Conservation (phyloP, 208 protist species). For the Acanthamoeba lenticulata region DNA sequence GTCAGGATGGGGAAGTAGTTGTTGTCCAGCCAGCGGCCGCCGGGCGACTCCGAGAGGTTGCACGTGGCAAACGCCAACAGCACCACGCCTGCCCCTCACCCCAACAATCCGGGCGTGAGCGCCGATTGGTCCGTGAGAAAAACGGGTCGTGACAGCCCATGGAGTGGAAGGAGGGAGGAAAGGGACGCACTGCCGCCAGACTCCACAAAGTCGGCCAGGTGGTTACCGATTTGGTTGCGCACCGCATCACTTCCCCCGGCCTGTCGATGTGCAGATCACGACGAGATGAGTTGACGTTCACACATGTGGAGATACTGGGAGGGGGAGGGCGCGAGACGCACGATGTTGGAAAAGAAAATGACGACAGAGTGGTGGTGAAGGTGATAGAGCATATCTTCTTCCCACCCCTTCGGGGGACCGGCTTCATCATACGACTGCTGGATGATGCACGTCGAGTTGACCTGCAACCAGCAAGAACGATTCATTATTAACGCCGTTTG, state of each 20-base stretch:
- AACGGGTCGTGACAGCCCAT: background rate
- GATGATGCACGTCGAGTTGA: conserved; percentile 26
- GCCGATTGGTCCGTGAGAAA: background rate
- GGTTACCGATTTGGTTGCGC: background rate
- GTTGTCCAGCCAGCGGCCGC: background rate
- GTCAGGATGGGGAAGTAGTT: background rate
- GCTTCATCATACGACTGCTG: background rate
- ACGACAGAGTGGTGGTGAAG: background rate
- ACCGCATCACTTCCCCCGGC: background rate
- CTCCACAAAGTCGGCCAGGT: background rate
- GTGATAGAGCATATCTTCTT: background rate
- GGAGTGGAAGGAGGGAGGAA: background rate
- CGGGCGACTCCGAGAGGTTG: conserved; percentile 5
- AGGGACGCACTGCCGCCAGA: background rate
- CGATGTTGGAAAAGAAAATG: background rate
- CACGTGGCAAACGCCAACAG: background rate
- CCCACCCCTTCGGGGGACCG: background rate
- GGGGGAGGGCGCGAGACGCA: background rate
- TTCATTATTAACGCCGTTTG: background rate
- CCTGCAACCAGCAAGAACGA: background rate
- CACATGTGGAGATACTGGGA: background rate
- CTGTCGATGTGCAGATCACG: background rate
- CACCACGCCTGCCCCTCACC: background rate
- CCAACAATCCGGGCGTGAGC: background rate
- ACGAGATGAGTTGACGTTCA: too few relatives aligned